Evolutionary conservation across 2,329 filamentous ascomycete species (phyloP).

Genomic region (Aspergillus sp.): DNA sequence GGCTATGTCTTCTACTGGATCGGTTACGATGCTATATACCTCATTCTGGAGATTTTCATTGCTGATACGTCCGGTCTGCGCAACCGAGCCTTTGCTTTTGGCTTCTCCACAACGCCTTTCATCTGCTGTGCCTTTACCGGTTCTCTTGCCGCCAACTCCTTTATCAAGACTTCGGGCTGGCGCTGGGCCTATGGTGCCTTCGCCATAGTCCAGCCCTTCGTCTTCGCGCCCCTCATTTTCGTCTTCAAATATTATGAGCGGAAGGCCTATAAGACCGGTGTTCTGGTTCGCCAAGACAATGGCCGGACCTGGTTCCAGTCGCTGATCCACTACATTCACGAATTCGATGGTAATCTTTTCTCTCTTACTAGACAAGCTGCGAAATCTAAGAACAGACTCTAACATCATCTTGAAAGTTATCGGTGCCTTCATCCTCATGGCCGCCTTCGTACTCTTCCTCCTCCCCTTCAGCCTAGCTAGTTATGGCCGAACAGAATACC

Average conservation of each 20-base stretch:
- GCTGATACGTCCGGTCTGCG: conserved; percentile 64
- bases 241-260: conserved; percentile 59
- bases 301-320: conserved; percentile 53
- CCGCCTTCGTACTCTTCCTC: conserved; percentile 64
- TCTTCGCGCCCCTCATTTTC: conserved; percentile 57
- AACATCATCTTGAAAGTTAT: conserved; percentile 41
- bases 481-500: conserved; percentile 45
- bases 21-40: conserved; percentile 58
- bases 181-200: conserved; percentile 67
- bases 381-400: no score
- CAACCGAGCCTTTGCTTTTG: conserved; percentile 63
- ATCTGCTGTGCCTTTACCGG: conserved; percentile 62
- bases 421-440: conserved; percentile 62
- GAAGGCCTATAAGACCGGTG: conserved; percentile 59
- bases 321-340: conserved; percentile 56
- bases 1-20: conserved; percentile 66
- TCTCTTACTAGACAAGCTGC: no score
- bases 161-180: conserved; percentile 54
- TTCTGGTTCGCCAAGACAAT: conserved; percentile 50
- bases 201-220: conserved; percentile 60
- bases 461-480: conserved; percentile 63
- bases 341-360: conserved; percentile 58
- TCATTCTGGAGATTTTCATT: conserved; percentile 61
- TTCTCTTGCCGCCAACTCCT: conserved; percentile 55
- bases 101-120: conserved; percentile 62